These are phyloP conservation scores for Yamadazyma sp. DNA, from an alignment of 805 yeast species.

Conservation along the genomic window DNA sequence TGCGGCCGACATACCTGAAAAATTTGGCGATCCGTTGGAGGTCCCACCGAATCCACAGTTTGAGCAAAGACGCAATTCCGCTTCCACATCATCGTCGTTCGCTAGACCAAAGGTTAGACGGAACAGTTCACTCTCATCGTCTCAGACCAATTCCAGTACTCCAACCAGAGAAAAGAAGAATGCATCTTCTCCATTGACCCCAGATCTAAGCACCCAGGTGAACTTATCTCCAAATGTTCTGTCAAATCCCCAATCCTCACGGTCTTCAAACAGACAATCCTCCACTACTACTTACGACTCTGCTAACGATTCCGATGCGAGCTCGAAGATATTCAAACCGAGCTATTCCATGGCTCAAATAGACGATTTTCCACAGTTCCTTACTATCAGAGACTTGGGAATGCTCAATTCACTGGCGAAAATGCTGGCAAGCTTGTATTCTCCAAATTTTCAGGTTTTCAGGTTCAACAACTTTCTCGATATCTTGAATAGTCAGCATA, in stretches of 20 bases:
- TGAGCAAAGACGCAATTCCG: conserved; percentile 12
- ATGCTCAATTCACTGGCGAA: conserved; percentile 26
- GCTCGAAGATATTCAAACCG: conserved; percentile 16
- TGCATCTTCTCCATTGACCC: neutral
- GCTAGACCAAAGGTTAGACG: conserved; percentile 14
- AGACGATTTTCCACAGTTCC: conserved; percentile 14
- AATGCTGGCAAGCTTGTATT: conserved; percentile 21
- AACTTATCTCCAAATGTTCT: no score
- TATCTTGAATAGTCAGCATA: conserved; percentile 29
- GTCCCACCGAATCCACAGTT: neutral
- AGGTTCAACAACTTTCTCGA: conserved; percentile 34
- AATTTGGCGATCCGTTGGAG: no score
- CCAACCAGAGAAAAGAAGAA: conserved; percentile 1
- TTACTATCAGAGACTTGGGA: conserved; percentile 21
- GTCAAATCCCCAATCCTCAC: neutral
- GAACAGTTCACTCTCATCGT: conserved; percentile 21
- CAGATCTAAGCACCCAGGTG: no score
- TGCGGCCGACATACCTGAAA: no score
- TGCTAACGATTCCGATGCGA: conserved; percentile 4
- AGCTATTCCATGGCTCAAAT: conserved; percentile 13
- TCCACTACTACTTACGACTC: conserved; percentile 5
- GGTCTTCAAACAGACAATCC: neutral
- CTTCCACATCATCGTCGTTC: conserved; percentile 11
- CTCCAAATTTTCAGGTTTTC: conserved; percentile 30
- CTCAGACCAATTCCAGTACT: conserved; percentile 13